Base-by-base conservation (phyloP, 228 moss, liverwort and hornwort genomes). In the Sphagnum magellanicum region DNA sequence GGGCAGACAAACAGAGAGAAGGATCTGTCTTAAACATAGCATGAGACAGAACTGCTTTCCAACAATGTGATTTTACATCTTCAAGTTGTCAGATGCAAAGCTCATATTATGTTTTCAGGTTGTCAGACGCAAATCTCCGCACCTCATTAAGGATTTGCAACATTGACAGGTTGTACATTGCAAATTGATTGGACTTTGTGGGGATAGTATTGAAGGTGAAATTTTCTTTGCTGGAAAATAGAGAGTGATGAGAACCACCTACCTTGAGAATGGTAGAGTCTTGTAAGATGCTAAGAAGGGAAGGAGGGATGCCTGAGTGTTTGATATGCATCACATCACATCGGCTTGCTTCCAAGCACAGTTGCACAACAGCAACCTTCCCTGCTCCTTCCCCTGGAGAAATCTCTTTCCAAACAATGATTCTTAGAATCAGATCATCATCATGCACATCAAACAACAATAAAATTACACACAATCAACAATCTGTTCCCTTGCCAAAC, bases 251-350 rank as follows among this genome's bases (percentile, higher is more conserved):
- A n/a, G 17, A 4, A 13, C 64, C 15, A 58, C 51, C 49, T 59
- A 91, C 91, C 81, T 92, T 92, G 59, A 88, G 72, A 70, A 85
- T 85, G 16, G 80, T 80, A 65, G 87, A 75, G 46, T 79, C 87
- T 72, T 87, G 79, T 49, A 92, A 77, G 64, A 92, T 51, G 1
- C 70, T 58, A 70, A 72, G 75, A 60, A 92, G 81, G n/a, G 85
- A 73, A 48, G 79, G 63, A 79, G 92, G 89, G 61, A 92, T 85
- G 68, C 92, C 87, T 0, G 89, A 85, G 72, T 89, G 72, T 52
- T 71, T 52, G 73, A 92, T 84, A 46, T 92, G 92, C 83, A 92
- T 81, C 53, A 92, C 92, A 77, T 92, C 87, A 80, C 92, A 92
- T 50, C 89, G 79, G 72, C 79, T 69, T 61, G 76, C 75, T 52